These are phyloP conservation scores for Fusarium cyanostomum DNA, from an alignment of 2,329 filamentous ascomycete genomes.

Conservation along the genomic window DNA sequence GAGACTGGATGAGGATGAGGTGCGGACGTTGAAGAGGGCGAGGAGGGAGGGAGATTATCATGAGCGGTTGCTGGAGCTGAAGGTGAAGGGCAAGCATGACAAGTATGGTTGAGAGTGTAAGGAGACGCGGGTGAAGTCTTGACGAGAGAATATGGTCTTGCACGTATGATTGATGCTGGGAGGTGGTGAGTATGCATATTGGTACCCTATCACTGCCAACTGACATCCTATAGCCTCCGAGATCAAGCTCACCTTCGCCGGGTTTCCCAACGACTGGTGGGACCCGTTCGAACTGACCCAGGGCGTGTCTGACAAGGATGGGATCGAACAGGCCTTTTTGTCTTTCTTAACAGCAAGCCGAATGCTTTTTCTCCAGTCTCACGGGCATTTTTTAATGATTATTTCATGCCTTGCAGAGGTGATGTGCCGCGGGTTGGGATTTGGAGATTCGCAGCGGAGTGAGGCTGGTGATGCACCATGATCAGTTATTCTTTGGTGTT, in stretches of 20 bases:
- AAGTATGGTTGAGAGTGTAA: constrained; percentile 64
- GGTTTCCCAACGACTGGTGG: constrained; percentile 8
- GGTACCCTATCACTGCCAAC: not conserved
- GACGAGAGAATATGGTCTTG: not conserved
- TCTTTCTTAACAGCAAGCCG: not conserved
- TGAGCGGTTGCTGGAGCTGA: constrained; percentile 84
- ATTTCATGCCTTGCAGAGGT: not conserved
- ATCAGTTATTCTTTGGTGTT: constrained; percentile 1
- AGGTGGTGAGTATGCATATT: constrained; percentile 6
- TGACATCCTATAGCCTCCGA: constrained; percentile 5
- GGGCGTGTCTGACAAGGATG: not conserved
- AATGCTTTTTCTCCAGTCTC: no score
- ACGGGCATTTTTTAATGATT: not conserved
- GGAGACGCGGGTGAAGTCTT: not conserved
- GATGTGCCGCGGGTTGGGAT: not conserved
- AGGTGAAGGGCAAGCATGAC: constrained; percentile 93
- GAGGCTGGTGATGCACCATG: not conserved
- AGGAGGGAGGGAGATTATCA: constrained; percentile 89
- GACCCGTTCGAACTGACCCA: not conserved
- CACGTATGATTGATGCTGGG: not conserved
- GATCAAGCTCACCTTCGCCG: not conserved
- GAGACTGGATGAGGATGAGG: constrained; percentile 83
- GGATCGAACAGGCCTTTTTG: not conserved
- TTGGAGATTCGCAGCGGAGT: not conserved
- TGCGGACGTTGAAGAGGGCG: constrained; percentile 82